Evolutionary conservation across 2,329 filamentous ascomycete genomes (phyloP).

Genomic region (Colletotrichum truncatum): DNA sequence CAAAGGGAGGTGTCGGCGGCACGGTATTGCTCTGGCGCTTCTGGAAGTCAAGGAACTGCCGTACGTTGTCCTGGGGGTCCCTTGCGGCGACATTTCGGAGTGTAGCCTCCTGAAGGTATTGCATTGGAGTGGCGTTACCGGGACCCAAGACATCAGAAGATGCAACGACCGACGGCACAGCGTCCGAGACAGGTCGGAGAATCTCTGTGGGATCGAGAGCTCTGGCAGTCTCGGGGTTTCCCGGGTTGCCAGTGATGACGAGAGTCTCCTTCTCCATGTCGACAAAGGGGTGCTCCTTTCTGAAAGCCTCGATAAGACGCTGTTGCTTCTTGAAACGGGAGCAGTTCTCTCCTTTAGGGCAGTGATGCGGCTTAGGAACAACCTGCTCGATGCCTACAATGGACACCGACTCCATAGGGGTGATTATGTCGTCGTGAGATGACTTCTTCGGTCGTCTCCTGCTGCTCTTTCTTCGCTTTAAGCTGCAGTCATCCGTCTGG

Average conservation of each 20-base stretch:
- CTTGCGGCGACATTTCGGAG: conserved; percentile 75
- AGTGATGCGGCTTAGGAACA: conserved; percentile 84
- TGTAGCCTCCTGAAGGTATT: conserved; percentile 77
- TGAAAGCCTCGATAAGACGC: conserved; percentile 77
- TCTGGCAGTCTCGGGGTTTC: conserved; percentile 74
- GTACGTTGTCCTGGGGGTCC: conserved; percentile 92
- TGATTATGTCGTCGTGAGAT: conserved; percentile 71
- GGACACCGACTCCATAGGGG: conserved; percentile 84
- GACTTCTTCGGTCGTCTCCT: conserved; percentile 48
- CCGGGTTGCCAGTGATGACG: conserved; percentile 81
- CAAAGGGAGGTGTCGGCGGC: conserved; percentile 76
- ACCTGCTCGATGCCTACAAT: conserved; percentile 93
- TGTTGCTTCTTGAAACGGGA: conserved; percentile 85
- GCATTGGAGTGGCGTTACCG: conserved; percentile 67
- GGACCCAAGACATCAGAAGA: conserved; percentile 91
- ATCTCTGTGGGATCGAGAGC: conserved; percentile 64
- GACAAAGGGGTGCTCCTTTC: conserved; percentile 77
- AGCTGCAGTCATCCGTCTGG: conserved; percentile 45
- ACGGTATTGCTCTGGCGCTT: conserved; percentile 67
- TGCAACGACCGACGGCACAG: conserved; percentile 83
- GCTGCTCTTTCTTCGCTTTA: conserved; percentile 50
- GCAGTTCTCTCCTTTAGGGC: conserved; percentile 87
- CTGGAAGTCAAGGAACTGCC: conserved; percentile 90
- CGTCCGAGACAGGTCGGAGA: conserved; percentile 76
- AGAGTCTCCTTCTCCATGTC: conserved; percentile 72